Base-by-base conservation (phyloP, 768 basidiomycete species). In the Solioccasus polychromus region DNA sequence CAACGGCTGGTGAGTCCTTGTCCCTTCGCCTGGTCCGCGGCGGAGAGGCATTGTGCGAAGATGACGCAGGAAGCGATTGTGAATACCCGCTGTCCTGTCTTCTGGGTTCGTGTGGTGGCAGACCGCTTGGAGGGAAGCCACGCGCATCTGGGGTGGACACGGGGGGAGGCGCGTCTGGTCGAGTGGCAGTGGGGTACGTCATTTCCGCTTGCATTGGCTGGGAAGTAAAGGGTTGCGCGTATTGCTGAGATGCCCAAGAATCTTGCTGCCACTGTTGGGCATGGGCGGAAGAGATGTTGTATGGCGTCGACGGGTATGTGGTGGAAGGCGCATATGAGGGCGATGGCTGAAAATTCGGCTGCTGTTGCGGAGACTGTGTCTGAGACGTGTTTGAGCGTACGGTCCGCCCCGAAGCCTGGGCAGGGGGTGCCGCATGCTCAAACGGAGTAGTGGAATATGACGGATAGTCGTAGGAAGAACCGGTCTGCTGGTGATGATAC, bases 401-500 rank as follows among this genome's bases (percentile, higher is more conserved):
- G 31, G 52, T 17, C 22, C 59, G 72, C 46, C 53, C 60, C 50
- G 60, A 52, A n/a, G 57, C 49, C 45, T 59, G 69, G 53, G 63
- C 42, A 45, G 57, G 47, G 46, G 61, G 59, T 37, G 58, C 58
- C 5, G 55, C 37, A 9, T 48, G 49, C 35, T 60, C 61, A 38
- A 54, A 65, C 4, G 65, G 52, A 8, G 66, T 47, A 23, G 58
- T 53, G 22, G 59, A 64, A 48, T 78, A 75, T 44, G 71, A 61
- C 24, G 73, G 38, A 60, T 80, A 81, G 51, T 76, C 77, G 59
- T 85, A 83, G 47, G 69, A 54, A 44, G 69, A 69, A 29, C 67
- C 60, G 26, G 69, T 69, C 17, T 70, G 72, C 42, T 74, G 68
- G 47, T 72, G 66, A 42, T 73, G 71, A 60, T 84, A 83, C 62